Conservation (phyloP, 306 rosid species). For the Lupinus albus region DNA sequence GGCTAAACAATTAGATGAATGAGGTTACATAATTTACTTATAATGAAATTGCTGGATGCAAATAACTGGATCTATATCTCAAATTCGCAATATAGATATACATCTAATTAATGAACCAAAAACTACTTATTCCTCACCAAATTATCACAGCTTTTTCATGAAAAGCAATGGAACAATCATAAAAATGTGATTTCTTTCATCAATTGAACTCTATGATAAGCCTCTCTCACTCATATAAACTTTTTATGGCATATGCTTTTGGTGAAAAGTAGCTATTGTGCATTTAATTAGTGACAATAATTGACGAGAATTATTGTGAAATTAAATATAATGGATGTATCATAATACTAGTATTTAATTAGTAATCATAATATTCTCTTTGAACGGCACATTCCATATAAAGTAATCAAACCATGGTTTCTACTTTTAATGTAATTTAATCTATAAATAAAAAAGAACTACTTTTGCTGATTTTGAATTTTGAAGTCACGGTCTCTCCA, state of each 20-base stretch:
- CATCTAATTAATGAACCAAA: slow-evolving; percentile 20
- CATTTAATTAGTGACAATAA: slow-evolving; percentile 41
- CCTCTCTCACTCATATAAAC: neutral
- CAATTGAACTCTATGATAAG: slow-evolving; percentile 42
- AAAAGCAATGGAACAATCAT: slow-evolving; percentile 42
- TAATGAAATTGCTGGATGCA: slow-evolving; percentile 47
- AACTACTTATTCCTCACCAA: slow-evolving; percentile 39
- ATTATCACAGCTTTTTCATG: slow-evolving; percentile 28
- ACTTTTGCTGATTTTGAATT: slow-evolving; percentile 27
- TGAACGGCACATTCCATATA: neutral
- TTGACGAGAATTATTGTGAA: slow-evolving; percentile 37
- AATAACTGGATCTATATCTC: too few relatives aligned
- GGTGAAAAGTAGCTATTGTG: slow-evolving; percentile 40
- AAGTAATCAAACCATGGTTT: slow-evolving; percentile 18
- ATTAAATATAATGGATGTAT: slow-evolving; percentile 37
- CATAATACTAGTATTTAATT: slow-evolving; percentile 15
- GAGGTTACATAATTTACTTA: slow-evolving; percentile 43
- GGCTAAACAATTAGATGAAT: slow-evolving; percentile 40
- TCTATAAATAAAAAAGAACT: slow-evolving; percentile 1
- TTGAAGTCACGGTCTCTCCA: slow-evolving; percentile 12
- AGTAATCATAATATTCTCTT: slow-evolving; percentile 37
- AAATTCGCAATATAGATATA: slow-evolving; percentile 29
- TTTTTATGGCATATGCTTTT: slow-evolving; percentile 37
- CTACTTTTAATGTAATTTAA: neutral
- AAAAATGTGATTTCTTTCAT: slow-evolving; percentile 38